Evolutionary conservation across 106 monocot genomes (phyloP), one percentile per base, ranked within the genome.

Genomic region (Hemerocallis citrina): DNA sequence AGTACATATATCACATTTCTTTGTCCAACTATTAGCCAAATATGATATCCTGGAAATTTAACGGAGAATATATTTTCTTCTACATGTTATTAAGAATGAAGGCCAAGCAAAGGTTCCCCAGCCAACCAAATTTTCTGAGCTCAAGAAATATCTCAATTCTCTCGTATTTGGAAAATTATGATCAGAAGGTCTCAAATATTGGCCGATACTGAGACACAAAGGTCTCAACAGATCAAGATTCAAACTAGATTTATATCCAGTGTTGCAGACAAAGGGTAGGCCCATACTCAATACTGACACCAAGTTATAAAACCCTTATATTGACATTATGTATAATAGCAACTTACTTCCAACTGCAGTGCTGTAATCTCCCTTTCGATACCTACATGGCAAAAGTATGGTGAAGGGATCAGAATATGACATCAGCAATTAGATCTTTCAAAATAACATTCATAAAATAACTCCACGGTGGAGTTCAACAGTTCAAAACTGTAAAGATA

Each of bases 341-440:
- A 57, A 15, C 29, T 30, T 57, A 66, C 66, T 41, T 66, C 66
- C 46, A 66, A 28, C 32, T 66, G 66, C 55, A 66, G 33, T 52
- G 54, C 36, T 40, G 66, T 20, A 55, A 66, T 66, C 54, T 66
- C 66, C 38, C 66, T 52, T 29, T 66, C 66, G 28, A 66, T 55
- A 23, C 54, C 66, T 66, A 24, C 4, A 34, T 6, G n/a, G 33
- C 57, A 35, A 34, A 57, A 34, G 15, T 16, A n/a, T n/a, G n/a
- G n/a, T n/a, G n/a, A n/a, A n/a, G n/a, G n/a, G n/a, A n/a, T n/a
- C n/a, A n/a, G n/a, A n/a, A n/a, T n/a, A n/a, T n/a, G n/a, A n/a
- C n/a, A n/a, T n/a, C n/a, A n/a, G n/a, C n/a, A n/a, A n/a, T n/a
- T n/a, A n/a, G n/a, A n/a, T n/a, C n/a, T n/a, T n/a, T n/a, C n/a